These are phyloP conservation scores for Salvia sclarea DNA, from an alignment of 305 asterid genomes.

Conservation along the genomic window DNA sequence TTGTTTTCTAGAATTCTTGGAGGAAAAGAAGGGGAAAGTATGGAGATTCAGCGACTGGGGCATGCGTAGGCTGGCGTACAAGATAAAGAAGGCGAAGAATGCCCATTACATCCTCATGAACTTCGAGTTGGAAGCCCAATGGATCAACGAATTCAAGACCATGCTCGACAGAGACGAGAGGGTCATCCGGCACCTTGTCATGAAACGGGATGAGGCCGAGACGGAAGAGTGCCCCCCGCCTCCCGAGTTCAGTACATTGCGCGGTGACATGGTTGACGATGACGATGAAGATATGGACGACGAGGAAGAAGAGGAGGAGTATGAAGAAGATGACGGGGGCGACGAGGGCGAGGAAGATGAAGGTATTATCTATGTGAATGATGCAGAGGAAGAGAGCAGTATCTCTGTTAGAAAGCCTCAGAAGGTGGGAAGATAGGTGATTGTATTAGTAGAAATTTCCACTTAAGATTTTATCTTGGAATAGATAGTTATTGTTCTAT, in stretches of 20 bases:
- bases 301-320: slow-evolving; percentile 38
- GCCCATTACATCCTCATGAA: slow-evolving; percentile 88
- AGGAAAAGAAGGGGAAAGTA: slow-evolving; percentile 83
- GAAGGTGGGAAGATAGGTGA: slow-evolving; percentile 32
- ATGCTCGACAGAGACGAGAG: slow-evolving; percentile 88
- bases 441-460: background rate
- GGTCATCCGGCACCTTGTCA: slow-evolving; percentile 87
- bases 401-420: slow-evolving; percentile 32
- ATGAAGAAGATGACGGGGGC: slow-evolving; percentile 38
- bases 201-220: slow-evolving; percentile 85
- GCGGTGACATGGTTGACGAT: slow-evolving; percentile 46
- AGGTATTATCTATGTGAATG: slow-evolving; percentile 41
- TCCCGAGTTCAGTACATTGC: slow-evolving; percentile 60
- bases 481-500: background rate
- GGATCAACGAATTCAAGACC: slow-evolving; percentile 88
- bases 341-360: slow-evolving; percentile 45
- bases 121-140: slow-evolving; percentile 72
- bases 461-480: background rate
- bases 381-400: slow-evolving; percentile 27
- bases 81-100: slow-evolving; percentile 72
- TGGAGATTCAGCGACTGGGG: slow-evolving; percentile 99
- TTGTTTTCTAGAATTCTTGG: slow-evolving; percentile 57
- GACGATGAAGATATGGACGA: slow-evolving; percentile 44
- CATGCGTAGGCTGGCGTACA: slow-evolving; percentile 88
- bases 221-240: slow-evolving; percentile 90